Evolutionary conservation across 441 rosid genomes (phyloP), one percentile per base, ranked within the genome.

Genomic region (Populus trichocarpa): DNA sequence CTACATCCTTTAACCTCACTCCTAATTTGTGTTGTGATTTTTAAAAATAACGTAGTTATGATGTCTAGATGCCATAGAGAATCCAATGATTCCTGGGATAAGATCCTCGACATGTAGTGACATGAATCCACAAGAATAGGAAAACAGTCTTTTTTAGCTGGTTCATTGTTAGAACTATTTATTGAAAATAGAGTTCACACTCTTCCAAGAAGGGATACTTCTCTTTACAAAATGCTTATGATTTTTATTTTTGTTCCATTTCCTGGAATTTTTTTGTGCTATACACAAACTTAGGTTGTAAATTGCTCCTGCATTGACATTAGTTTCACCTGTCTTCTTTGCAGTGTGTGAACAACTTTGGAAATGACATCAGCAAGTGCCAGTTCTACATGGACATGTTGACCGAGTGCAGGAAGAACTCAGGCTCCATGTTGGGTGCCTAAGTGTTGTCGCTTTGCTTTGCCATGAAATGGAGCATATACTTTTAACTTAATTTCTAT

Each of bases 371-470:
- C 82, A 91, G 94, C 93, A 94, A 88, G 84, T 96, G 98, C 74
- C 99, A 94, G 85, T 96, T 96, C 91, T 96, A 93, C 97, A 87
- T 96, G 94, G 98, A 96, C 80, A 92, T 96, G 99, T 38, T 96
- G 88, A 11, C 91, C 0, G 99, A 94, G 84, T 96, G 99, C 97
- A 89, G 81, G 90, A 93, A 77, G 92, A 94, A 90, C 88, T 85
- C 91, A 0, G 90, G 88, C 77, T 35, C 57, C 18, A 50, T 50
- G 57, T 50, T 92, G 82, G 81, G 86, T 78, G 92, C 91, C 40
- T 91, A 79, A 84, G 13, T 63, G 64, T 8, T 20, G 14, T n/a
- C 2, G 6, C 20, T 14, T 50, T 50, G 8, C 22, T 5, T 9
- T n/a, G 30, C 70, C 30, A 46, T 79, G 78, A 72, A 79, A 61